Base-by-base conservation (phyloP, 768 basidiomycete species). In the Fistulinella prunicolor region DNA sequence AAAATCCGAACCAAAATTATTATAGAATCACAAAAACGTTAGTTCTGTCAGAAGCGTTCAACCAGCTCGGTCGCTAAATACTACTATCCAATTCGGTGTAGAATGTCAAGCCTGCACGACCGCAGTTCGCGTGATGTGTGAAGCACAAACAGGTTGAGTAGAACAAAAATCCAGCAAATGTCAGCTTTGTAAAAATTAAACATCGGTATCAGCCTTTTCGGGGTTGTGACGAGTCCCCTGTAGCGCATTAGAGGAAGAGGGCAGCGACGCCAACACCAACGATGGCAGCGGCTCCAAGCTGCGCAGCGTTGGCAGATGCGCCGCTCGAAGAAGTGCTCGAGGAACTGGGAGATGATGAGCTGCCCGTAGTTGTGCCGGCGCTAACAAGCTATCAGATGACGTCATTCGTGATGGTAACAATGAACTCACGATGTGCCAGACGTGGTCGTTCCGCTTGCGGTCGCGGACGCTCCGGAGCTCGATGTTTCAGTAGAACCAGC, bases 261-360 rank as follows among this genome's bases (percentile, higher is more conserved):
- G 68, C 75, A 44, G 62, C 73, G 26, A 70, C 51, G n/a, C 61
- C 64, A 6, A 60, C 73, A 38, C 64, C 66, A 38, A 52, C 47
- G 12, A 61, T 28, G 44, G 72, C 82, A 37, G 75, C 69, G 38
- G 71, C 52, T 35, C 73, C 75, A 41, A 77, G 71, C 28, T 70
- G 76, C 40, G 76, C 58, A 40, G 66, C 46, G 14, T 74, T 74
- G 43, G 69, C 68, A 38, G 73, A 62, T 24, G 78, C 79, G 12
- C 69, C 61, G 38, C 68, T 61, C 9, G 71, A 54, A 13, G 49
- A 21, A 16, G 65, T 54, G 14, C 70, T 61, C 20, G 72, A 56
- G 38, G 61, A 4, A 8, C 64, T 46, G 19, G 56, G 1, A 3
- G 30, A 12, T 9, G 49, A 8, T 0, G 58, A 42, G 13, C 45